These are phyloP conservation scores for Vigna unguiculata DNA, from an alignment of 306 rosid genomes.

Conservation along the genomic window DNA sequence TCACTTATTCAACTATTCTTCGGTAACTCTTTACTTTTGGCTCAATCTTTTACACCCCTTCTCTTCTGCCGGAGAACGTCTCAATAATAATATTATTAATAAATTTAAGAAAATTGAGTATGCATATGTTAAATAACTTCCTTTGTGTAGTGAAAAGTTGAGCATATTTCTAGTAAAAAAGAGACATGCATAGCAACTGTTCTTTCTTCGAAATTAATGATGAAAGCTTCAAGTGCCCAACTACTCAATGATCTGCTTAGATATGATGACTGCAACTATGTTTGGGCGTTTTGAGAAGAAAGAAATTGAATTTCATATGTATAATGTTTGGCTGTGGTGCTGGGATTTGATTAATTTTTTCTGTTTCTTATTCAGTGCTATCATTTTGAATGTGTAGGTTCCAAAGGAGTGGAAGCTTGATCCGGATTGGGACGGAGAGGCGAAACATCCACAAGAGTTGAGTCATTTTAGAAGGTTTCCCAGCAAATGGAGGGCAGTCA, in stretches of 20 bases:
- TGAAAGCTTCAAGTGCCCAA: background rate
- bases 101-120: background rate
- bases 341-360: conserved; percentile 24
- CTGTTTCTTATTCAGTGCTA: background rate
- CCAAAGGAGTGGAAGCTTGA: conserved; percentile 67
- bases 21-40: background rate
- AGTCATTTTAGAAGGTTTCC: conserved; percentile 57
- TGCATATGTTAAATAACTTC: too few relatives aligned
- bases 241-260: background rate
- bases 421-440: conserved; percentile 57
- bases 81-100: background rate
- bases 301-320: background rate
- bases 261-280: too few relatives aligned
- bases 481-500: conserved; percentile 68
- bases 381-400: conserved; percentile 45
- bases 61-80: background rate
- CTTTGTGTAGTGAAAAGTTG: background rate
- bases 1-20: conserved; percentile 1
- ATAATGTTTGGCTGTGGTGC: background rate
- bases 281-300: background rate
- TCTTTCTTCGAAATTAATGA: background rate
- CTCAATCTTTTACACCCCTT: conserved; percentile 1
- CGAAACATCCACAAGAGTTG: conserved; percentile 37
- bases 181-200: background rate
- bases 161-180: background rate